phyloP scores from a whole-genome alignment of 192 early-diverging fungal genomes.

The Geranomyces michiganensis region DNA sequence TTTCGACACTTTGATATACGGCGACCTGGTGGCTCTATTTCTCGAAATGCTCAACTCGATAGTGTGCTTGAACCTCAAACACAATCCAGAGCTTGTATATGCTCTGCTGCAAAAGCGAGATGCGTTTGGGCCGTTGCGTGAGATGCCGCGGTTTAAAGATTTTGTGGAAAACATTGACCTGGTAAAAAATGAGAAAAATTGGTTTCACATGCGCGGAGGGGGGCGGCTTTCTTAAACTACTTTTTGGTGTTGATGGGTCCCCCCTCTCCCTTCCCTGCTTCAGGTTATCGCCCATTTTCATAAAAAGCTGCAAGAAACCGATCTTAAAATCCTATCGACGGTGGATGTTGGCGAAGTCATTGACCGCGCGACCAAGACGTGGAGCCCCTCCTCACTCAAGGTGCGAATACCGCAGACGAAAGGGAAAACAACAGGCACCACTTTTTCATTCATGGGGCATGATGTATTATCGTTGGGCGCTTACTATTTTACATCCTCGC shows the following conservation, averaged over 20 bases:
- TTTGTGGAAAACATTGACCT: slow-evolving; percentile 67
- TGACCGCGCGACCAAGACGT: slow-evolving; percentile 65
- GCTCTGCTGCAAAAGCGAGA: slow-evolving; percentile 69
- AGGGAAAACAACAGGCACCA: not conserved
- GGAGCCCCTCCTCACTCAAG: slow-evolving; percentile 58
- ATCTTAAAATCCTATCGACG: slow-evolving; percentile 65
- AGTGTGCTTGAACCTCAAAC: slow-evolving; percentile 59
- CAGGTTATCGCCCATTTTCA: slow-evolving; percentile 69
- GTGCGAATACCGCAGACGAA: slow-evolving; percentile 16
- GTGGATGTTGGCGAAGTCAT: slow-evolving; percentile 68
- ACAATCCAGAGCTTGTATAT: slow-evolving; percentile 73
- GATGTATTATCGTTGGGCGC: too few species aligned
- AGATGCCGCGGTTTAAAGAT: slow-evolving; percentile 54
- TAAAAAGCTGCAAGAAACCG: slow-evolving; percentile 61
- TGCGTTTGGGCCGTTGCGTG: slow-evolving; percentile 60
- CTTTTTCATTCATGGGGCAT: too few species aligned
- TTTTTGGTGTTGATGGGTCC: not conserved
- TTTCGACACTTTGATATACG: slow-evolving; percentile 61
- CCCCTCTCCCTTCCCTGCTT: not conserved
- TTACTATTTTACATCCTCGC: too few species aligned
- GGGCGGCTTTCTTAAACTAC: not conserved
- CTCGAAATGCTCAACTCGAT: slow-evolving; percentile 76
- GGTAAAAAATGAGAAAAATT: slow-evolving; percentile 26
- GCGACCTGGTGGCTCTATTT: slow-evolving; percentile 66
- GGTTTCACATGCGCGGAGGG: too few species aligned